Evolutionary conservation across 805 yeast species (phyloP), one percentile per base, ranked within the genome.

Genomic region (Candida corydali): DNA sequence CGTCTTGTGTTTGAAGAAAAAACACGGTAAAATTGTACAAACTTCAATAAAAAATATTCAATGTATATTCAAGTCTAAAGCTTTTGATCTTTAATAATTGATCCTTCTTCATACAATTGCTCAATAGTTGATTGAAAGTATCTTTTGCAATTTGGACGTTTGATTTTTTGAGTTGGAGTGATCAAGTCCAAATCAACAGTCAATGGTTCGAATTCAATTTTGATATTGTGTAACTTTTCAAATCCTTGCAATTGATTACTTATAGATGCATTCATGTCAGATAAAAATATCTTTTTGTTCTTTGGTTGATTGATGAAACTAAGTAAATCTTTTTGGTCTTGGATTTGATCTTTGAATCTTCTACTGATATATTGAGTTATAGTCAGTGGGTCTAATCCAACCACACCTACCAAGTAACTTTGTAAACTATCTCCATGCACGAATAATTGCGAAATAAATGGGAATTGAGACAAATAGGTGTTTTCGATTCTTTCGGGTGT

Each of bases 141-240:
- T 38, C 55, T 55, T 25, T 47, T 38, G 27, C 65, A 65, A 25
- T 59, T 34, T n/a, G 69, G 67, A 43, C 73, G 57, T 46, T 60
- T 66, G 36, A 67, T 53, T 48, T 67, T 67, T 58, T 65, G 49
- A 1, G 72, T 67, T 19, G 71, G 71, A 1, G 73, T 67, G 17
- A 67, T 53, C 1, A 66, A 63, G 35, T 62, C 60, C 16, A 51
- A 52, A 27, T 61, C 70, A 8, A 63, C 47, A 10, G 57, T 62
- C 45, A 67, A 58, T 8, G 73, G 73, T 32, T 67, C 69, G 29
- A 66, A 49, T 14, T 49, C 63, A 37, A 64, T 46, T 23, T 44
- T 36, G n/a, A 62, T 44, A 42, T 67, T 67, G 47, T 65, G 63
- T 25, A 67, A 40, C 39, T 59, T 61, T 47, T 67, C 70, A 41